A percentile compares a stretch with the other conserved stretches of the same genome.
Evolutionary conservation across 2,329 filamentous ascomycete species (phyloP).

Genomic region (Arachnomyces sp.): DNA sequence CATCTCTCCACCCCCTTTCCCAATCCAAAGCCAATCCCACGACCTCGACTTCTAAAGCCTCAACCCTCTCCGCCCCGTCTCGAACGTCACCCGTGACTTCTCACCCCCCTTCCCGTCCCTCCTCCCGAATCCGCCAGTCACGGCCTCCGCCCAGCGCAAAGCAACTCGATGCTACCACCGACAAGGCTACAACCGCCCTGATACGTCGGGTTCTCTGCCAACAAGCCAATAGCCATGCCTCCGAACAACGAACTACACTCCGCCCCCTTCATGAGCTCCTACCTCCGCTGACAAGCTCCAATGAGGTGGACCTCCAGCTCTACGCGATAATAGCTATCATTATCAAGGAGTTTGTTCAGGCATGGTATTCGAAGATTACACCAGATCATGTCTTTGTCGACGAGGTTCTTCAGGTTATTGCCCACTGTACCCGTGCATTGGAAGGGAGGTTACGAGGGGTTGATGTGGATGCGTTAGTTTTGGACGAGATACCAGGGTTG

Average conservation of each 20-base stretch:
- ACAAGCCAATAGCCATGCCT: slow-evolving; percentile 42
- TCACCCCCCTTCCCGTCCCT: slow-evolving; percentile 24
- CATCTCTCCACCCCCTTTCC: slow-evolving; percentile 34
- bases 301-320: slow-evolving; percentile 85
- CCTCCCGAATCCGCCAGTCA: slow-evolving; percentile 17
- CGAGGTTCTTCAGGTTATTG: slow-evolving; percentile 82
- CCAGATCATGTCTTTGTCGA: slow-evolving; percentile 80
- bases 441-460: slow-evolving; percentile 78
- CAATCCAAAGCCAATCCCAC: slow-evolving; percentile 29
- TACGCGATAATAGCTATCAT: slow-evolving; percentile 89
- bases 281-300: slow-evolving; percentile 86
- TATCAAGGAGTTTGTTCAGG: slow-evolving; percentile 79
- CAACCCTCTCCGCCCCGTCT: slow-evolving; percentile 21
- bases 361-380: slow-evolving; percentile 90
- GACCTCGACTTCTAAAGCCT: slow-evolving; percentile 23
- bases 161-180: slow-evolving; percentile 49
- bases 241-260: slow-evolving; percentile 47
- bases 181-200: slow-evolving; percentile 69
- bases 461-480: slow-evolving; percentile 70
- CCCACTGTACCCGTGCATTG: slow-evolving; percentile 78
- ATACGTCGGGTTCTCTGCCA: slow-evolving; percentile 78
- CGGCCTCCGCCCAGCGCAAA: slow-evolving; percentile 28
- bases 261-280: slow-evolving; percentile 70
- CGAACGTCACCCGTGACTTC: slow-evolving; percentile 22
- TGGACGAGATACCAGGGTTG: slow-evolving; percentile 81